A percentile compares a stretch with the other conserved stretches of the same genome.
These are phyloP conservation scores for Nepenthes gracilis DNA, from an alignment of 148 eudicot genomes.

Conservation along the genomic window DNA sequence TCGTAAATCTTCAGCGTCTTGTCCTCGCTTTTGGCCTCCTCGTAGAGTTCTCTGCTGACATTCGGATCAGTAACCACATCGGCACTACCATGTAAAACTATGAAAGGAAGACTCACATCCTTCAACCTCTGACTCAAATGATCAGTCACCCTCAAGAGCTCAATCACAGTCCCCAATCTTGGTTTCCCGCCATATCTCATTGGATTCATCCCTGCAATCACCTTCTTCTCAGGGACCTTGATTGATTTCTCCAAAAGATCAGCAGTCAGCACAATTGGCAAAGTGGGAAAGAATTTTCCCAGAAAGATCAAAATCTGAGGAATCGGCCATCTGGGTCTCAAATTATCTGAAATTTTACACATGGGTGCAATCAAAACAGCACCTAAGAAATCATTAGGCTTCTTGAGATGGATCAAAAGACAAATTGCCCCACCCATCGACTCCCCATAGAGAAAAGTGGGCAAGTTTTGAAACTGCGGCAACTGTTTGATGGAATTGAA, in stretches of 20 bases:
- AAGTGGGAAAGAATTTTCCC: slow-evolving; percentile 56
- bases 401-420: slow-evolving; percentile 36
- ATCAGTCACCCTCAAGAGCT: slow-evolving; percentile 67
- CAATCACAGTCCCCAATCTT: slow-evolving; percentile 78
- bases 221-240: slow-evolving; percentile 49
- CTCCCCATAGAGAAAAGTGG: slow-evolving; percentile 63
- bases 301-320: slow-evolving; percentile 47
- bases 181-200: slow-evolving; percentile 73
- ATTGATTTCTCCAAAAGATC: slow-evolving; percentile 71
- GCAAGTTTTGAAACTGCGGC: slow-evolving; percentile 14
- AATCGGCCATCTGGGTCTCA: slow-evolving; percentile 73
- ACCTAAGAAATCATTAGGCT: slow-evolving; percentile 24
- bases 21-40: slow-evolving; percentile 58
- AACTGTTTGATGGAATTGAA: slow-evolving; percentile 24
- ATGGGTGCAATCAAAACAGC: slow-evolving; percentile 73
- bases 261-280: slow-evolving; percentile 65
- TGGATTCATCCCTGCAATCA: slow-evolving; percentile 57
- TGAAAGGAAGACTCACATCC: slow-evolving; percentile 48
- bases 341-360: slow-evolving; percentile 67
- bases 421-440: slow-evolving; percentile 98
- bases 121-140: slow-evolving; percentile 28
- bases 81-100: slow-evolving; percentile 69
- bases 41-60: slow-evolving; percentile 64
- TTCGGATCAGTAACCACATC: slow-evolving; percentile 89
- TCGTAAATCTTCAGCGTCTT: slow-evolving; percentile 65